Percentiles rank a stretch among this genome's conserved stretches.
These are phyloP conservation scores for Sarocladium kiliense DNA, from an alignment of 2,329 filamentous ascomycete genomes.

Conservation along the genomic window DNA sequence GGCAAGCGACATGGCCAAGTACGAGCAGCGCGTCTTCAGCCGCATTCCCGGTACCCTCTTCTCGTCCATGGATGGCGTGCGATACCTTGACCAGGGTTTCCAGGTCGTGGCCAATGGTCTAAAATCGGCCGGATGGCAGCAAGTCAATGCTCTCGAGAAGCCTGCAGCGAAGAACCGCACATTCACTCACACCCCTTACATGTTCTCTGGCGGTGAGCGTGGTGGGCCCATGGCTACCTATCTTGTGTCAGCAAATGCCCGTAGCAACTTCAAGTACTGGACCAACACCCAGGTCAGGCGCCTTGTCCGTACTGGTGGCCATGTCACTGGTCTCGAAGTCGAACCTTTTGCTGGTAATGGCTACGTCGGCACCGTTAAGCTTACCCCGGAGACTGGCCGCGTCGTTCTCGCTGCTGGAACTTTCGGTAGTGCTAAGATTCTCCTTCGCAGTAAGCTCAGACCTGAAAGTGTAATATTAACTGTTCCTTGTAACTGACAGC, in stretches of 20 bases:
- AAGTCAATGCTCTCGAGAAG: conserved; percentile 53
- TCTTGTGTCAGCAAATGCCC: conserved; percentile 53
- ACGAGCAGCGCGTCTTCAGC: conserved; percentile 58
- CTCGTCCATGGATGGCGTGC: conserved; percentile 61
- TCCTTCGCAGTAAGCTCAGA: conserved; percentile 49
- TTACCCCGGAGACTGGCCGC: conserved; percentile 55
- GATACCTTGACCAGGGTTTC: conserved; percentile 64
- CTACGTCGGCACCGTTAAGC: conserved; percentile 52
- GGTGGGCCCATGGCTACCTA: conserved; percentile 69
- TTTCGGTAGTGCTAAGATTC: conserved; percentile 64
- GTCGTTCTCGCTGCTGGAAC: conserved; percentile 65
- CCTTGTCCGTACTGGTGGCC: conserved; percentile 57
- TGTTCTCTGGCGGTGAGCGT: conserved; percentile 62
- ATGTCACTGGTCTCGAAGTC: conserved; percentile 64
- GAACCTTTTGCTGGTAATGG: conserved; percentile 47
- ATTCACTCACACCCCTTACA: conserved; percentile 60
- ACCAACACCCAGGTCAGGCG: conserved; percentile 62
- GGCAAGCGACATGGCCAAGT: conserved; percentile 52
- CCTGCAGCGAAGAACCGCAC: conserved; percentile 61
- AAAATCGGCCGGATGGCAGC: conserved; percentile 54
- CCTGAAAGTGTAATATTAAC: conserved; percentile 16
- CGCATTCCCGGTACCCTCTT: conserved; percentile 65
- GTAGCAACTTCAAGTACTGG: conserved; percentile 63
- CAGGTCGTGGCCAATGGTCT: conserved; percentile 57
- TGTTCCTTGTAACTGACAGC: neutral